Conservation (phyloP, 2,329 filamentous ascomycete species). For the Truncatella angustata region DNA sequence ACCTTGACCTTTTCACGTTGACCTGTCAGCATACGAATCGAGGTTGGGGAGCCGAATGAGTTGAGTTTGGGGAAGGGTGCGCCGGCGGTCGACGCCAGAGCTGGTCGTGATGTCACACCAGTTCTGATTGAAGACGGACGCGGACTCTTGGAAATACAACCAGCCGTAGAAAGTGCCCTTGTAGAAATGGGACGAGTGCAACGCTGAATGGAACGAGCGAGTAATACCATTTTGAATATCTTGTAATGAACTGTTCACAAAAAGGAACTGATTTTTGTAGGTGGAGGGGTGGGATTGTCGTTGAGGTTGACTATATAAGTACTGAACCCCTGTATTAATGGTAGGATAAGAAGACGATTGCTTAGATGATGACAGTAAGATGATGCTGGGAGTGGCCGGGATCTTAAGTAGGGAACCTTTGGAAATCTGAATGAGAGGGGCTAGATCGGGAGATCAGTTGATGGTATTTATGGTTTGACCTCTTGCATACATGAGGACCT, state of each 20-base stretch:
- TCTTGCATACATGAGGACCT: not conserved
- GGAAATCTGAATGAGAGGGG: not conserved
- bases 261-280: not conserved
- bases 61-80: constrained; percentile 35
- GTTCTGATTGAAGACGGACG: constrained; percentile 21
- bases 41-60: constrained; percentile 38
- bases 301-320: constrained; percentile 6
- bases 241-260: not conserved
- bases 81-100: constrained; percentile 37
- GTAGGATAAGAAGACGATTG: not conserved
- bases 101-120: constrained; percentile 23
- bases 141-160: constrained; percentile 23
- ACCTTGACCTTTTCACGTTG: constrained; percentile 78
- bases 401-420: constrained; percentile 8
- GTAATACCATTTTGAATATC: constrained; percentile 47
- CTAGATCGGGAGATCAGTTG: constrained; percentile 1
- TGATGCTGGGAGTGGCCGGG: not conserved
- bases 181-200: constrained; percentile 24
- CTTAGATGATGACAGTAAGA: not conserved
- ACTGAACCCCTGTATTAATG: not conserved
- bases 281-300: not conserved
- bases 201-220: constrained; percentile 56
- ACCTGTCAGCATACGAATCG: constrained; percentile 58
- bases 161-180: constrained; percentile 24
- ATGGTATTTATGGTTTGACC: constrained; percentile 8